A percentile compares a stretch with the other conserved stretches of the same genome.
Evolutionary conservation across 2,329 filamentous ascomycete species (phyloP).

Genomic region (Penicillium crustosum): DNA sequence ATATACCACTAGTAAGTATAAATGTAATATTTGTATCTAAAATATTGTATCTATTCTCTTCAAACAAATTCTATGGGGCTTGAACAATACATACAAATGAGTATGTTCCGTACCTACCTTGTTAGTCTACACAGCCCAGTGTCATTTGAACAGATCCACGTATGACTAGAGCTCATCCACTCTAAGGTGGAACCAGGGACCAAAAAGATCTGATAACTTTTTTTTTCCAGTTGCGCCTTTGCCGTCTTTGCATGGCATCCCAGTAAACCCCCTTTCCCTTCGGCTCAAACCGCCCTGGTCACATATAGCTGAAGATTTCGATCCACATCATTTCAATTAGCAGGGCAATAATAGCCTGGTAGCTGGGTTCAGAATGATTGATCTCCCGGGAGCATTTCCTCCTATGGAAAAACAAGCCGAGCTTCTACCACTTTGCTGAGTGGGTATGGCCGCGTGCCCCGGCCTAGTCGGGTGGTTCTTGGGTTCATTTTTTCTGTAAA

Average conservation of each 20-base stretch:
- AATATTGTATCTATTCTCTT: not conserved
- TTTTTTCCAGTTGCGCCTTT: not conserved
- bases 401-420: not conserved
- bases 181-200: not conserved
- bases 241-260: not conserved
- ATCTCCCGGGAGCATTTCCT: not conserved
- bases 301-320: not conserved
- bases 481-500: not conserved
- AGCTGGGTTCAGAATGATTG: not conserved
- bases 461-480: not conserved
- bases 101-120: not conserved
- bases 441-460: not conserved
- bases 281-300: not conserved
- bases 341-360: not conserved
- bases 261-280: not conserved
- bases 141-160: not conserved
- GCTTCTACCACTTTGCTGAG: not conserved
- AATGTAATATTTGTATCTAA: not conserved
- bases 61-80: not conserved
- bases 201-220: conserved; percentile 10
- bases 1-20: not conserved
- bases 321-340: not conserved
- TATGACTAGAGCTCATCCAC: not conserved
- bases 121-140: not conserved
- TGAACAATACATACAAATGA: not conserved